phyloP scores from a whole-genome alignment of 495 filamentous ascomycete species.

The Penicillium samsonianum region DNA sequence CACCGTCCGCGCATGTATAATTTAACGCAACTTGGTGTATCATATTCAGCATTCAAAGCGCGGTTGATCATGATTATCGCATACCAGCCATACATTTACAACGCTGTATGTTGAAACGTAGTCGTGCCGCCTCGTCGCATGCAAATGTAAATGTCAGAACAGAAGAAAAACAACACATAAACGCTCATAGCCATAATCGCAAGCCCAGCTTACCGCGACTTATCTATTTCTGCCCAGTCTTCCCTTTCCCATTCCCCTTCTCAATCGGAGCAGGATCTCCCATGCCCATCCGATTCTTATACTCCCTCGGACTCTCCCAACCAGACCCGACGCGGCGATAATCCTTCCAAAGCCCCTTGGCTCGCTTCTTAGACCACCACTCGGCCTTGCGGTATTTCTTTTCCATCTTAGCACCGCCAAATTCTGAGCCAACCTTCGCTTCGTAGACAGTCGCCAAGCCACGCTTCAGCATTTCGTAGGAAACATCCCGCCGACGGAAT shows the following conservation, averaged over 20 bases:
- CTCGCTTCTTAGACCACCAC: constrained; percentile 63
- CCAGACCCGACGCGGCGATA: constrained; percentile 38
- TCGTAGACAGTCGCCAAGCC: constrained; percentile 92
- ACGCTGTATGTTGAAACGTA: constrained; percentile 2
- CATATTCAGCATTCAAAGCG: constrained; percentile 15
- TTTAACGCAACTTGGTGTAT: constrained; percentile 20
- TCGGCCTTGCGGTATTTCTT: constrained; percentile 71
- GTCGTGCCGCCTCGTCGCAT: constrained; percentile 18
- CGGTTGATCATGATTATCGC: background rate
- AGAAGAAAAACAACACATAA: background rate
- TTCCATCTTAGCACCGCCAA: constrained; percentile 66
- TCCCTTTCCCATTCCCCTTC: constrained; percentile 20
- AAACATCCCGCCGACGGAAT: constrained; percentile 72
- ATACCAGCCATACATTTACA: constrained; percentile 5
- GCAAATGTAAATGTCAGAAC: constrained; percentile 13
- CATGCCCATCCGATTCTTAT: constrained; percentile 67
- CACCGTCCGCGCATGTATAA: constrained; percentile 17
- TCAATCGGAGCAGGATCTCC: constrained; percentile 25
- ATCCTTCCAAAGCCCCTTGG: constrained; percentile 77
- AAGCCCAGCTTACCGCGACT: constrained; percentile 3
- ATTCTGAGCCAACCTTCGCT: constrained; percentile 83
- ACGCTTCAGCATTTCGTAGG: constrained; percentile 79
- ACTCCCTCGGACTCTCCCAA: constrained; percentile 80
- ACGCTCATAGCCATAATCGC: background rate
- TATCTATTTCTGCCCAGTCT: constrained; percentile 39